Conservation (phyloP, 2,329 filamentous ascomycete species). For the Pestalotiopsis sp. region DNA sequence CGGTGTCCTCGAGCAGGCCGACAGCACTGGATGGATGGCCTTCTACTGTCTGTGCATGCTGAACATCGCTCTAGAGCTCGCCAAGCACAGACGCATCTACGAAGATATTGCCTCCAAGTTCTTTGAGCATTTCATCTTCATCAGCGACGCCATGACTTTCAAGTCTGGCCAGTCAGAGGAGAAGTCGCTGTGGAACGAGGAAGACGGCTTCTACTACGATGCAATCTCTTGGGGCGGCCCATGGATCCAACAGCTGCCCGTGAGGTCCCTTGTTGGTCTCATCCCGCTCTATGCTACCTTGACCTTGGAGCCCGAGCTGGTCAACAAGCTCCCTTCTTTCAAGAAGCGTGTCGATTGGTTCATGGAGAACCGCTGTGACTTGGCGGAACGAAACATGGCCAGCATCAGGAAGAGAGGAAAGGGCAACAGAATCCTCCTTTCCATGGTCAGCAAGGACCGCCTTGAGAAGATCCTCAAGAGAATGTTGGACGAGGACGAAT, state of each 20-base stretch:
- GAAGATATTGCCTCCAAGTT: slow-evolving; percentile 98
- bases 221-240: slow-evolving; percentile 95
- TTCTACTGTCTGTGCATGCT: slow-evolving; percentile 97
- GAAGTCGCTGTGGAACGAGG: slow-evolving; percentile 91
- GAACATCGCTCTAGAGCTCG: slow-evolving; percentile 92
- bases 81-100: slow-evolving; percentile 92
- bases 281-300: slow-evolving; percentile 92
- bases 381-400: slow-evolving; percentile 91
- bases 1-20: slow-evolving; percentile 90
- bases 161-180: slow-evolving; percentile 69
- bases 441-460: slow-evolving; percentile 91
- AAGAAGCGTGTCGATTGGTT: slow-evolving; percentile 96
- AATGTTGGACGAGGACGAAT: slow-evolving; percentile 94
- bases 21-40: slow-evolving; percentile 98
- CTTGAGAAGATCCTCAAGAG: slow-evolving; percentile 84
- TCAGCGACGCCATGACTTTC: slow-evolving; percentile 96
- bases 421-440: slow-evolving; percentile 82
- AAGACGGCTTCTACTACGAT: slow-evolving; percentile 98
- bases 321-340: slow-evolving; percentile 89
- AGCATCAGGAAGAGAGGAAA: slow-evolving; percentile 90
- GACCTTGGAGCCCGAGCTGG: slow-evolving; percentile 89
- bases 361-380: slow-evolving; percentile 80
- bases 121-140: slow-evolving; percentile 98
- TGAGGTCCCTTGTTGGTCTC: slow-evolving; percentile 87
- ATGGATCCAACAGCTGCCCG: slow-evolving; percentile 89